Evolutionary conservation across 108 stramenopile genomes (phyloP).

Genomic region (Chaetoceros muelleri): DNA sequence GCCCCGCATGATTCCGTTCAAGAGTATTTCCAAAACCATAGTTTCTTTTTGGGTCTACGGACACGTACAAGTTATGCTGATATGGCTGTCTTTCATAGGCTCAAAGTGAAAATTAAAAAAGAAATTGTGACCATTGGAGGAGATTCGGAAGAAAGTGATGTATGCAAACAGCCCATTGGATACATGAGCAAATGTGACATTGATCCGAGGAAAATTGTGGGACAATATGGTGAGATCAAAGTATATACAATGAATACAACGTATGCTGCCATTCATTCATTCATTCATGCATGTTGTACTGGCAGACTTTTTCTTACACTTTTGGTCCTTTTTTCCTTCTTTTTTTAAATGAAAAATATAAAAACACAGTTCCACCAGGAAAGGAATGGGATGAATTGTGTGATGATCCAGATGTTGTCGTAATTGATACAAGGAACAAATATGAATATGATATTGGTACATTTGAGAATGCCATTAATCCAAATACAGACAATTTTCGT

Average conservation of each 20-base stretch:
- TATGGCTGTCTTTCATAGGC: slow-evolving; percentile 46
- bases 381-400: slow-evolving; percentile 53
- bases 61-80: slow-evolving; percentile 17
- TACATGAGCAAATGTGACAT: background rate
- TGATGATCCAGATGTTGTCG: slow-evolving; percentile 51
- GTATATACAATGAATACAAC: too few relatives aligned
- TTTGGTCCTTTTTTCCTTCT: too few relatives aligned
- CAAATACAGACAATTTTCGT: slow-evolving; percentile 44
- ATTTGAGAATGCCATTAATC: slow-evolving; percentile 69
- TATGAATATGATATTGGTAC: slow-evolving; percentile 77
- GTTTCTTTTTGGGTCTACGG: slow-evolving; percentile 10
- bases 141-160: slow-evolving; percentile 3
- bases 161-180: background rate
- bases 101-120: slow-evolving; percentile 57
- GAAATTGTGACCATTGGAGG: slow-evolving; percentile 70
- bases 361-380: too few relatives aligned
- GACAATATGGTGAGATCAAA: slow-evolving; percentile 34
- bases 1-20: background rate
- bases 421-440: slow-evolving; percentile 74
- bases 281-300: too few relatives aligned
- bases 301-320: too few relatives aligned
- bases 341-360: too few relatives aligned
- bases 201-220: slow-evolving; percentile 25
- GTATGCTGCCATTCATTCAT: too few relatives aligned
- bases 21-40: slow-evolving; percentile 1